Evolutionary conservation across 2,329 filamentous ascomycete species (phyloP), one percentile per base, ranked within the genome.

Genomic region (Berkeleyomyces rouxiae): DNA sequence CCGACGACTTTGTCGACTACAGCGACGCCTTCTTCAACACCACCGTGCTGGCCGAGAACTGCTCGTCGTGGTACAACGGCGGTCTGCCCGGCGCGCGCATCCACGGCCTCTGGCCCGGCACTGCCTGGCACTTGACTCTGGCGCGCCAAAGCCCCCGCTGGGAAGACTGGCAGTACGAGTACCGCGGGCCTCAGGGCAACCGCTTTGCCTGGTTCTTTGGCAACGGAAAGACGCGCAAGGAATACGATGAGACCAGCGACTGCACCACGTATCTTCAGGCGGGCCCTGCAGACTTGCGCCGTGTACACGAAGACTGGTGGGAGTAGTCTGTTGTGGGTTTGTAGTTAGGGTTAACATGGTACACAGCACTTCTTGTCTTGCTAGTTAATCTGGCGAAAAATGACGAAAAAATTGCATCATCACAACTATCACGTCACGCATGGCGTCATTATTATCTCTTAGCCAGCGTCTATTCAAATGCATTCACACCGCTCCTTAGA

Each of bases 21-120:
- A 76, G 74, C 36, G 78, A 82, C 66, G 76, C 77, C 0, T 83
- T 82, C 69, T 82, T 82, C 67, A 70, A 72, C 0, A 76, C 71
- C 31, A 82, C 79, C 0, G 79, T 82, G 1, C 71, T 85, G 63
- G 76, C 77, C 0, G 82, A 85, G 61, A 79, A 81, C 63, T 89
- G 86, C 70, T 82, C 80, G 47, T 85, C 82, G 0, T 89, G 86
- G 86, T 86, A 86, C 64, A 89, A 89, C 65, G 82, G 85, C 10
- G 82, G 82, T 0, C 73, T 73, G 4, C 79, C 84, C 0, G 85
- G 84, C 0, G 79, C 77, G 0, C 74, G 84, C 3, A 82, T 89
- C 33, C 83, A 87, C 66, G 85, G 84, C 0, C 69, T 87, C 5
- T 90, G 85, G 80, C 86, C 86, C 0, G 85, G 85, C 0, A 86